Base-by-base conservation (phyloP, 805 yeast species). In the Saccharomycopsis babjevae region DNA sequence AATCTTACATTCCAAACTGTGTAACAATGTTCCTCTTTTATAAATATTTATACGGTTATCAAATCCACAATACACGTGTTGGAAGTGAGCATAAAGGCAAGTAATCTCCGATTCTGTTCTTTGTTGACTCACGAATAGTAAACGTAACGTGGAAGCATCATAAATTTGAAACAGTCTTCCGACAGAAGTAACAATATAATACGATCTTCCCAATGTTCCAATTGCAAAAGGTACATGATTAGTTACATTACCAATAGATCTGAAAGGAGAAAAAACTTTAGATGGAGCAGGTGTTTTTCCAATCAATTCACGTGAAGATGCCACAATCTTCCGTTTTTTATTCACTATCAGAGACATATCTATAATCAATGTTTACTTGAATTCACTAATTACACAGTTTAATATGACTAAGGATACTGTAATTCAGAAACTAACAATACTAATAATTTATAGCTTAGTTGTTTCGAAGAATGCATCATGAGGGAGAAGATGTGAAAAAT, bases 221-320 rank as follows among this genome's bases (percentile, higher is more conserved):
- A 90, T 77, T 6, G 97, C 88, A 70, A 92, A 89, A 2, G 98
- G 98, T 1, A 80, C 77, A 42, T 82, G 85, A 69, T 89, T 89
- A 34, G 97, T 80, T n/a, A 96, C 96, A 69, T 89, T 84, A 4
- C 99, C 99, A 30, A 94, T 76, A n/a, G 77, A 88, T 73, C 97
- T 77, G 71, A 89, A 91, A 0, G 97, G 97, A 22, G 96, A 81
- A 72, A 88, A 91, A 38, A 91, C 82, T 69, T 77, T 83, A 1
- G 90, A 85, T 6, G 58, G 52, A 2, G 54, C 16, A 46, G 55
- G 28, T 1, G 55, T 18, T 32, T 16, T 46, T 20, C 20, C 54
- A 15, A 11, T 25, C 38, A 25, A 22, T 6, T 25, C 30, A n/a
- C 5, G 18, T 11, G 20, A 18, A 25, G 39, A 13, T 10, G 18